Evolutionary conservation across 2,329 filamentous ascomycete species (phyloP), one percentile per base, ranked within the genome.

Genomic region (Epichloe aotearoae): DNA sequence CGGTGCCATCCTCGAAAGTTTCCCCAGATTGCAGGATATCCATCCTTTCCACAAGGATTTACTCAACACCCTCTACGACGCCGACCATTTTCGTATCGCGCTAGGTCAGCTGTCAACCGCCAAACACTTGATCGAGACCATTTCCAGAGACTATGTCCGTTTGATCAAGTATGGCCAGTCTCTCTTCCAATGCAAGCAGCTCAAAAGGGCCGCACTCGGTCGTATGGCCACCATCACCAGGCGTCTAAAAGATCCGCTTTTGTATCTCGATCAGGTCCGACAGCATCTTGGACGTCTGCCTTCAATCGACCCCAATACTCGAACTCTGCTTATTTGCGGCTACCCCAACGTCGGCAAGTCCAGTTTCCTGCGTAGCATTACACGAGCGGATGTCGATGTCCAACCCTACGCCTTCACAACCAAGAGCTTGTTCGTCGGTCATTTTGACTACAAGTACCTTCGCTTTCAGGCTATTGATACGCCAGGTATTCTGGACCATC

Each of bases 331-430:
- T 57, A 96, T 98, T 60, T 95, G 91, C 69, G 93, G 93, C 50
- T 97, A 97, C 68, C 93, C 93, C 60, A 98, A 98, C 62, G 89
- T 95, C 55, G 90, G 93, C 69, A 98, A 98, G 75, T 95, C 88
- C 51, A 95, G 88, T 59, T 98, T 98, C 75, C 71, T 98, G 64
- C 85, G 84, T 70, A 93, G 84, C 64, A 84, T 97, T 62, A 95
- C 89, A 47, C 80, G 90, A 59, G 93, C 93, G 57, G 93, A 98
- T 73, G 91, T 96, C 51, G 91, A 96, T 64, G 87, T 96, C 36
- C 90, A 97, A 72, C 91, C 93, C 19, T 98, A 97, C 66, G 94
- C 93, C 50, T 98, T 98, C 76, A 96, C 93, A 37, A 98, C 93
- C 50, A 97, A 97, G 78, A 89, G 84, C 59, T 76, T 98, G 62